phyloP scores from a whole-genome alignment of 257 asterid genomes.

The Przewalskia tangutica region DNA sequence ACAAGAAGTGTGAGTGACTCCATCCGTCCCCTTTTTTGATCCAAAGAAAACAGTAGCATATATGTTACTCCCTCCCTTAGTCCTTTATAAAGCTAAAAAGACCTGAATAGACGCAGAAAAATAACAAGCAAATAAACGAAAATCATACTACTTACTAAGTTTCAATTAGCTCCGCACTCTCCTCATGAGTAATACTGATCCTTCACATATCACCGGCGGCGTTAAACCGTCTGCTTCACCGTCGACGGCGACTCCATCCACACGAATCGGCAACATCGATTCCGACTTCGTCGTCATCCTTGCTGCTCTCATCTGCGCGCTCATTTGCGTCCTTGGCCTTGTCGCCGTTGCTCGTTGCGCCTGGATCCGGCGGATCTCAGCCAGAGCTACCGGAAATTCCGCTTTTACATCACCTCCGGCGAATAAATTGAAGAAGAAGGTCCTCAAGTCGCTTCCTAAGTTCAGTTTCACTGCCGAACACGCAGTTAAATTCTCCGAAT shows the following conservation, averaged over 20 bases:
- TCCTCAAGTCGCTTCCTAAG: constrained; percentile 16
- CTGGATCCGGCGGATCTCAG: constrained; percentile 7
- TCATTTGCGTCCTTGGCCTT: constrained; percentile 1
- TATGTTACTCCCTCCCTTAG: neutral
- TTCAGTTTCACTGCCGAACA: constrained; percentile 4
- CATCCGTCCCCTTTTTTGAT: neutral
- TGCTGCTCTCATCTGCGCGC: neutral
- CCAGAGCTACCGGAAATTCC: neutral
- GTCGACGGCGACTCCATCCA: neutral
- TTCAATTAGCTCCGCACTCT: neutral
- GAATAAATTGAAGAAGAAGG: constrained; percentile 15
- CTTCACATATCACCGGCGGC: neutral
- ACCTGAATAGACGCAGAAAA: neutral
- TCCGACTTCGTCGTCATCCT: constrained; percentile 5
- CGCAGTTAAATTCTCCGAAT: constrained; percentile 3
- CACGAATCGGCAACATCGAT: neutral
- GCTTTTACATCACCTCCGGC: constrained; percentile 2
- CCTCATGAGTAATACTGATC: neutral
- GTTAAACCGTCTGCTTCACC: neutral
- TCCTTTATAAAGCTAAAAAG: neutral
- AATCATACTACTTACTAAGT: neutral
- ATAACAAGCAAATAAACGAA: neutral
- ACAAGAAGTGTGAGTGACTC: neutral
- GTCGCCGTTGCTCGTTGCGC: constrained; percentile 1
- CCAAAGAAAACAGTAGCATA: neutral